Conservation (phyloP, 371 early-diverging fungal genomes). For the Zopfochytrium polystomum region DNA sequence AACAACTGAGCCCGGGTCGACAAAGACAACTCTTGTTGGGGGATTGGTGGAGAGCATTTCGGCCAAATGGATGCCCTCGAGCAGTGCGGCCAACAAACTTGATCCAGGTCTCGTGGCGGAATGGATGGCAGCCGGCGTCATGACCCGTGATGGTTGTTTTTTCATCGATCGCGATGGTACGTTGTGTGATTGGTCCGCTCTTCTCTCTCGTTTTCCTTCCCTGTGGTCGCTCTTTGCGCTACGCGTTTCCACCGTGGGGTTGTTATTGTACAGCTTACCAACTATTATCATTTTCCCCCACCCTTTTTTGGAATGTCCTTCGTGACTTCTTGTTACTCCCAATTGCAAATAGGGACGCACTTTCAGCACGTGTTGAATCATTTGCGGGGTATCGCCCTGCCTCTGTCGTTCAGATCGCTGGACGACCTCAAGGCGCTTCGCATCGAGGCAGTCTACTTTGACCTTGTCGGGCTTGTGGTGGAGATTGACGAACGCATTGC, state of each 20-base stretch:
- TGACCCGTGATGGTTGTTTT: constrained; percentile 23
- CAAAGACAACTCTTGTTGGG: constrained; percentile 18
- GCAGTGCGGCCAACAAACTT: too few relatives aligned
- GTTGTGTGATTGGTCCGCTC: background rate
- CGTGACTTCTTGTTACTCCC: background rate
- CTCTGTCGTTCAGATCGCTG: constrained; percentile 7
- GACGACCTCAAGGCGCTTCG: constrained; percentile 6
- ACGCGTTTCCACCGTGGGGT: too few relatives aligned
- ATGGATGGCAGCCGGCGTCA: constrained; percentile 18
- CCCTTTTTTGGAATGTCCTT: too few relatives aligned
- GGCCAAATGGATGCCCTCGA: too few relatives aligned
- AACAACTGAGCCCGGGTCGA: too few relatives aligned
- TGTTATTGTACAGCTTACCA: too few relatives aligned
- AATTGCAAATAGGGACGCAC: constrained; percentile 28
- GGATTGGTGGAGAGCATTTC: constrained; percentile 2
- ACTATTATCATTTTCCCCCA: too few relatives aligned
- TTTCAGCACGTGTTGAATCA: constrained; percentile 38
- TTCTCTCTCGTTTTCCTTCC: background rate
- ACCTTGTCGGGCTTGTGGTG: constrained; percentile 26
- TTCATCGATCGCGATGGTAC: constrained; percentile 33
- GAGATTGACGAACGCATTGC: constrained; percentile 29
- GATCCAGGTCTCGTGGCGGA: constrained; percentile 10
- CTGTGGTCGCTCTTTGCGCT: constrained; percentile 2
- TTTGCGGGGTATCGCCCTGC: constrained; percentile 28
- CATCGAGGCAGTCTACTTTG: constrained; percentile 24